Evolutionary conservation across 495 filamentous ascomycete species (phyloP).

Genomic region (Xylaria intraflava): DNA sequence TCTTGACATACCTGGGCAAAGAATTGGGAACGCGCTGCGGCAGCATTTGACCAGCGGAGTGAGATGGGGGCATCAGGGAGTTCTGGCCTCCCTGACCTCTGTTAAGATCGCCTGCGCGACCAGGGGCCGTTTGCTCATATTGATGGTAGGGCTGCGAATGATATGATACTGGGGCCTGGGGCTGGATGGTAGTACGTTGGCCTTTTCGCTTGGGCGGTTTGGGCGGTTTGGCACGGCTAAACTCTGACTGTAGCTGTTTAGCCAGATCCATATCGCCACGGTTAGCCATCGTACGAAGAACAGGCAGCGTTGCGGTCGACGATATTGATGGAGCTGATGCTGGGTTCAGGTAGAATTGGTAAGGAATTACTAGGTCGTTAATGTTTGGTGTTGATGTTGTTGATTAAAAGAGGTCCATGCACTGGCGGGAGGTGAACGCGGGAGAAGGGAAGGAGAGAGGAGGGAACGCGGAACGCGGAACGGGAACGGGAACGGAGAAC

Average conservation of each 20-base stretch:
- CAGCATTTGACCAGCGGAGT: background rate
- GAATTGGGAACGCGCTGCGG: no score
- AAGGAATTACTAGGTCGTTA: no score
- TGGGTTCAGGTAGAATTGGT: no score
- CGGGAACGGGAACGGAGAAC: no score
- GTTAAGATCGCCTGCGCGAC: background rate
- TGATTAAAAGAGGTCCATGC: no score
- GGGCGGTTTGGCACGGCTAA: background rate
- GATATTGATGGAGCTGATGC: background rate
- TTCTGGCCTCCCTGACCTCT: background rate
- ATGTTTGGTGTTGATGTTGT: no score
- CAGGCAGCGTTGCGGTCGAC: background rate
- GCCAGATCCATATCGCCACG: background rate
- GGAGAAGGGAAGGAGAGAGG: no score
- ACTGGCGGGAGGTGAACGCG: no score
- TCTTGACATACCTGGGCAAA: no score
- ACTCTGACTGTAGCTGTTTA: constrained; percentile 3
- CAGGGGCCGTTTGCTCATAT: background rate
- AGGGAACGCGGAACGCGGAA: no score
- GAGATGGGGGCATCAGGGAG: background rate
- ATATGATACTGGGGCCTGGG: background rate
- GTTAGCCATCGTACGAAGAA: background rate
- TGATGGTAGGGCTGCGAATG: background rate
- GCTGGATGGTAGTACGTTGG: background rate
- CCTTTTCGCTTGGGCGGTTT: background rate